These are phyloP conservation scores for Blepharisma japonicum DNA, from an alignment of 73 alveolate genomes.

Conservation along the genomic window DNA sequence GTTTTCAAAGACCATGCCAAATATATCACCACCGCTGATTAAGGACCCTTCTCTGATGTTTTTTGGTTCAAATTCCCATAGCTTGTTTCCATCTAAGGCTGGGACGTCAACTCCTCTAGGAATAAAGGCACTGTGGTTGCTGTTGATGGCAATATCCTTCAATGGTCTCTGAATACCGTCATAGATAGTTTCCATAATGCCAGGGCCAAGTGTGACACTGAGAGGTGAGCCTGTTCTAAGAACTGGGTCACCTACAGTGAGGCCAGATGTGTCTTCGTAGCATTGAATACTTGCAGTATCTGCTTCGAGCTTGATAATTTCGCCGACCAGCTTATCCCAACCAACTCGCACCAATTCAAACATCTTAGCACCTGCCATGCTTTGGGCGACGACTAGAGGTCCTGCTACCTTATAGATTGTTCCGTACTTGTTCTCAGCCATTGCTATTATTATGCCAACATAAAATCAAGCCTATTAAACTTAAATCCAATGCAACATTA, in stretches of 20 bases:
- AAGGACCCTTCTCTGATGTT: conserved; percentile 63
- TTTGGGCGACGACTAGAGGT: conserved; percentile 98
- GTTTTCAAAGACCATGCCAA: conserved; percentile 93
- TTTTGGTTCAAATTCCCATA: conserved; percentile 94
- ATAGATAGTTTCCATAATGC: conserved; percentile 87
- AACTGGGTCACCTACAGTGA: conserved; percentile 98
- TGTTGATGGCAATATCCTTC: conserved; percentile 39
- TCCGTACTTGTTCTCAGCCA: conserved; percentile 78
- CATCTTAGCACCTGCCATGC: conserved; percentile 99
- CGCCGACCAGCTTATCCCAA: conserved; percentile 98
- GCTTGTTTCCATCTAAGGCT: conserved; percentile 78
- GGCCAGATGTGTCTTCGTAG: conserved; percentile 98
- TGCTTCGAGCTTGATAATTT: conserved; percentile 96
- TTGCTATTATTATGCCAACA: background rate
- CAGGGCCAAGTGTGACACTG: conserved; percentile 98
- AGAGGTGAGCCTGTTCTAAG: conserved; percentile 95
- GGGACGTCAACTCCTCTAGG: conserved; percentile 99
- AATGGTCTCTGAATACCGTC: conserved; percentile 70
- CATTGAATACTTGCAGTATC: conserved; percentile 98
- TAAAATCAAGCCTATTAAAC: too few species aligned
- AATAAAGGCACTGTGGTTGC: conserved; percentile 76
- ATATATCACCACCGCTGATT: conserved; percentile 94
- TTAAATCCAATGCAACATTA: too few species aligned
- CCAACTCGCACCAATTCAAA: conserved; percentile 97
- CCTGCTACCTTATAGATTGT: conserved; percentile 92